These are phyloP conservation scores for Aphanomyces cochlioides DNA, from an alignment of 352 stramenopile genomes.

Conservation along the genomic window DNA sequence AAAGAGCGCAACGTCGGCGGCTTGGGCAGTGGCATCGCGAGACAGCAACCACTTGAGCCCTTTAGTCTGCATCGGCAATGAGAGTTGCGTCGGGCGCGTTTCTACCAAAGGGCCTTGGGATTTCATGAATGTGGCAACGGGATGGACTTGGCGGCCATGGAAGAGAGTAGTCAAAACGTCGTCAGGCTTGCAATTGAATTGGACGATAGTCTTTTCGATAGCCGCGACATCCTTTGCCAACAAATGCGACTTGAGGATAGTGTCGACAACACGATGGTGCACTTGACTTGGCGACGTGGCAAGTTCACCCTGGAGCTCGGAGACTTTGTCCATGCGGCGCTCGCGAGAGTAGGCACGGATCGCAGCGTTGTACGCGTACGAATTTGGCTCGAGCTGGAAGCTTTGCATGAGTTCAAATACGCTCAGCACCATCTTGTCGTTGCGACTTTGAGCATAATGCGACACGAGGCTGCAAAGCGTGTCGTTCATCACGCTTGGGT, in stretches of 20 bases:
- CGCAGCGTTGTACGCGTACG: slow-evolving; percentile 72
- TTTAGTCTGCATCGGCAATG: slow-evolving; percentile 19
- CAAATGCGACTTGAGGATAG: slow-evolving; percentile 63
- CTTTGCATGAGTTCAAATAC: slow-evolving; percentile 71
- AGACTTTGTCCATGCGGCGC: slow-evolving; percentile 48
- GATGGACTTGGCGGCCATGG: not conserved
- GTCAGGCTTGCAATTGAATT: slow-evolving; percentile 34
- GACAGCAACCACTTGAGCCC: slow-evolving; percentile 23
- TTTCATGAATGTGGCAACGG: slow-evolving; percentile 12
- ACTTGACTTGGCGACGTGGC: not conserved
- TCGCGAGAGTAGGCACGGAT: slow-evolving; percentile 67
- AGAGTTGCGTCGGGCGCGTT: not conserved
- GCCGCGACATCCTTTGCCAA: slow-evolving; percentile 51
- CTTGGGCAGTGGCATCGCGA: slow-evolving; percentile 8
- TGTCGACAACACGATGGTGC: slow-evolving; percentile 40
- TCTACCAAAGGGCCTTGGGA: not conserved
- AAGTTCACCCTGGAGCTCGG: slow-evolving; percentile 47
- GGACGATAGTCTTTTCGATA: slow-evolving; percentile 37
- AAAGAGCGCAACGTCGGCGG: slow-evolving; percentile 16
- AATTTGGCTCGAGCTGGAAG: slow-evolving; percentile 56
- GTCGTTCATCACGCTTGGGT: slow-evolving; percentile 12
- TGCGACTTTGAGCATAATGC: slow-evolving; percentile 59
- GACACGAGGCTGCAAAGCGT: slow-evolving; percentile 44
- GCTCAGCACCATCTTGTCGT: slow-evolving; percentile 72
- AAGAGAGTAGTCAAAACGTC: not conserved